Base-by-base conservation (phyloP, 106 monocot species). In the Hemerocallis citrina region DNA sequence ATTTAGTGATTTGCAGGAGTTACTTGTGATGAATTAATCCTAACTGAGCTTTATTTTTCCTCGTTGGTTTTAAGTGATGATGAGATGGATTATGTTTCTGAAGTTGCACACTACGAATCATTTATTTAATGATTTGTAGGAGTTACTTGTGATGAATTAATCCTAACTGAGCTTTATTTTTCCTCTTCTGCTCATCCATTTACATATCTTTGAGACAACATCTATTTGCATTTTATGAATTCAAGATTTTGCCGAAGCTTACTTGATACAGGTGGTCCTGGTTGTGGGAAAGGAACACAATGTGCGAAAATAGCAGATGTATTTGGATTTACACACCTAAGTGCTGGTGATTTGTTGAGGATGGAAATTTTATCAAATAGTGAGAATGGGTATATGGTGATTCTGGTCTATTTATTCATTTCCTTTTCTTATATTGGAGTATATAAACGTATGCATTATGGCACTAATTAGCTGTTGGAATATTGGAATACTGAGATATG, bases 261-360 rank as follows among this genome's bases (percentile, higher is more conserved):
- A 55, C 15, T 11, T 54, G 21, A 57, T 52, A 28, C 60, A 96
- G 96, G 96, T 65, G 96, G 96, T 40, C 96, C 96, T 38, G 96
- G 96, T 7, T 87, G 90, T 72, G 96, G 96, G 12, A 96, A 96
- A 75, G 96, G 96, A 21, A 96, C 96, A 35, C 96, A 96, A 66
- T 96, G 96, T 68, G 69, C 52, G 35, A 87, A 71, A 69, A 88
- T 96, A 68, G 83, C 84, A 51, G 78, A 91, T 46, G 39, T 57
- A 20, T 96, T 87, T 81, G 77, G 75, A 32, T 91, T 90, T 76
- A 59, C 72, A 50, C 96, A 98, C 69, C 32, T 98, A 25, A 91
- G 91, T 79, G 96, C 87, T 36, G 96, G 96, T 60, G 96, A 98
- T 42, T 74, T 98, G 57, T 61, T 98, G 72, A 81, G 96, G 49